Evolutionary conservation across 345 rosid genomes (phyloP), one percentile per base, ranked within the genome.

Genomic region (Eucalyptus curtisii): DNA sequence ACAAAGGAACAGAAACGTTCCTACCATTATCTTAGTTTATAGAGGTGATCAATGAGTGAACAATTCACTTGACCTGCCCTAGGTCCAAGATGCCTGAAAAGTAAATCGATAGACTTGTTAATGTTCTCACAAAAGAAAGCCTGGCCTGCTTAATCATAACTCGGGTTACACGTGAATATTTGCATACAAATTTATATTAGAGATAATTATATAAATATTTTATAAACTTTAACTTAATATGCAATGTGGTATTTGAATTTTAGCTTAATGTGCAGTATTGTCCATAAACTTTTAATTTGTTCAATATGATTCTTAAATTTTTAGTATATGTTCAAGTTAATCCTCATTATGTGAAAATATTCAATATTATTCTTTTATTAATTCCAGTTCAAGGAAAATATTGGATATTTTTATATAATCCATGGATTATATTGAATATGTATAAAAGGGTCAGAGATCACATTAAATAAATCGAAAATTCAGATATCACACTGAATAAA

Each of bases 251-350:
- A 0, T 55, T 55, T 55, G 3, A 55, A 55, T 25, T 55, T 55
- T 55, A 55, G 13, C 0, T 55, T 30, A 24, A 55, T 0, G 2
- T 24, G 6, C 0, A 55, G 0, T 24, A 55, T 55, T 24, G 6
- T 55, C 3, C 30, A 0, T 55, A 25, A 55, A 55, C 3, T 2
- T 55, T 55, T 55, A 55, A 22, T 55, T 55, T 55, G 6, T 55
- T 55, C 1, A 55, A 55, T 55, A 1, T 9, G 1, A 55, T 55
- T 3, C 1, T 22, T 55, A 24, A 24, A 22, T 1, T 55, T 55
- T 55, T 55, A 1, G 4, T 1, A 55, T 24, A 55, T 55, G 6
- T 55, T 55, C 6, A 24, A 55, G 13, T 24, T 4, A 55, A 6
- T 55, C 24, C 3, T 52, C 1, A 5, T 55, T 24, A 55, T 4